Conservation (phyloP, 345 rosid species). For the Dimocarpus longan region DNA sequence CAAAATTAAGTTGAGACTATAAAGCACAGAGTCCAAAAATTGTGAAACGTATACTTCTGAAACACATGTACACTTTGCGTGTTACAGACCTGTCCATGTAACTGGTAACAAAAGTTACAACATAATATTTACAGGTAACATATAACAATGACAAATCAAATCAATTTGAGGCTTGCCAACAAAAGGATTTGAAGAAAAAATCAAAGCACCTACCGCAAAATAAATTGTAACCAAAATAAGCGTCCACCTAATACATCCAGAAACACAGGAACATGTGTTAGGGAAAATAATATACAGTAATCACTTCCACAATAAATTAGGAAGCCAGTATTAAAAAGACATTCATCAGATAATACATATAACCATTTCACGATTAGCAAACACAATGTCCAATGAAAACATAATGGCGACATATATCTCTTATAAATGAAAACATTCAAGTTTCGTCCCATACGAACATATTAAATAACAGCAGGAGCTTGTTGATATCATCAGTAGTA, state of each 20-base stretch:
- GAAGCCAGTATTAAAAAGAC: slow-evolving; percentile 5
- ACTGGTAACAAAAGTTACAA: neutral
- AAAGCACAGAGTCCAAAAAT: neutral
- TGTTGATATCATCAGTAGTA: neutral
- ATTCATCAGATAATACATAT: neutral
- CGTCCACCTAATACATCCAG: slow-evolving; percentile 58
- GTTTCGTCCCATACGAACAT: neutral
- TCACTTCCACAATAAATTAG: neutral
- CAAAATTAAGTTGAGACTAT: neutral
- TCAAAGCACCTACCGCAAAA: slow-evolving; percentile 59
- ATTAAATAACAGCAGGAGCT: neutral
- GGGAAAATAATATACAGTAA: neutral
- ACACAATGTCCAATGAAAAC: neutral
- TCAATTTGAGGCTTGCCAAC: neutral
- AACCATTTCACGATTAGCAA: neutral
- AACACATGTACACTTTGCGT: neutral
- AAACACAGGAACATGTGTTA: slow-evolving; percentile 20
- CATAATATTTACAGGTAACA: neutral
- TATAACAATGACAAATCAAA: neutral
- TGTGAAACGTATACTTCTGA: slow-evolving; percentile 1
- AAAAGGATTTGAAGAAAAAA: slow-evolving; percentile 9
- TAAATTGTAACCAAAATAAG: slow-evolving; percentile 59
- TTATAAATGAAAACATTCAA: neutral
- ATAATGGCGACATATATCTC: neutral
- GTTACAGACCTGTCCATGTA: neutral